A percentile compares a stretch with the other conserved stretches of the same genome.
Evolutionary conservation across 2,329 filamentous ascomycete species (phyloP).

Genomic region (Knoxdaviesia proteae): DNA sequence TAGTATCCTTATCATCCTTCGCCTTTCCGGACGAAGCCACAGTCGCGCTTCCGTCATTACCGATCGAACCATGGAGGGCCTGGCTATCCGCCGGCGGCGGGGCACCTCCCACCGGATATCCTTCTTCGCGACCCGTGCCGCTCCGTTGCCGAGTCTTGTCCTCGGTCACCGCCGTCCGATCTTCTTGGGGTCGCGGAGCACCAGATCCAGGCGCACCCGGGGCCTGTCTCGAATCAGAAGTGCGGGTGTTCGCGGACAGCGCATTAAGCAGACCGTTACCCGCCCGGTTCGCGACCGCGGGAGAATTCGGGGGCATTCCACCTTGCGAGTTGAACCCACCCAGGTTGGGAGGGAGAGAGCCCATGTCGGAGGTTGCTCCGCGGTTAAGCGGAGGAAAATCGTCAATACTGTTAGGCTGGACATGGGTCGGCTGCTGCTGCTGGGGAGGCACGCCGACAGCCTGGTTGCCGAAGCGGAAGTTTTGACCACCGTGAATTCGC

Average conservation of each 20-base stretch:
- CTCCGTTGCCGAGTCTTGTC: slow-evolving; percentile 26
- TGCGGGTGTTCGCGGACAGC: slow-evolving; percentile 35
- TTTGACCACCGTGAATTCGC: not conserved
- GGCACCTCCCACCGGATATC: slow-evolving; percentile 10
- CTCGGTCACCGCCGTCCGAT: slow-evolving; percentile 16
- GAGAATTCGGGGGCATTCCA: slow-evolving; percentile 8
- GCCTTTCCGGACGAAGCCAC: slow-evolving; percentile 11
- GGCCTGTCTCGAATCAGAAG: slow-evolving; percentile 16
- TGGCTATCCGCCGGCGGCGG: slow-evolving; percentile 14
- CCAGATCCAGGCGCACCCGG: not conserved
- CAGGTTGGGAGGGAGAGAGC: slow-evolving; percentile 5
- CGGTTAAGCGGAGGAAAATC: slow-evolving; percentile 43
- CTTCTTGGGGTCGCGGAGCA: slow-evolving; percentile 7
- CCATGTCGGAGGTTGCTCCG: slow-evolving; percentile 34
- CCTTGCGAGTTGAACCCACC: slow-evolving; percentile 6
- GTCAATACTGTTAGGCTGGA: slow-evolving; percentile 27
- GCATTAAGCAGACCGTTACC: slow-evolving; percentile 44
- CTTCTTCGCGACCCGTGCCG: slow-evolving; percentile 22
- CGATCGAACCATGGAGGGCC: slow-evolving; percentile 24
- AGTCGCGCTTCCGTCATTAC: slow-evolving; percentile 11
- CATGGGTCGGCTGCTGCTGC: slow-evolving; percentile 16
- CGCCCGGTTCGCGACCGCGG: slow-evolving; percentile 17
- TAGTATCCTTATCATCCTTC: slow-evolving; percentile 14
- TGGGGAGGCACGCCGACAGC: slow-evolving; percentile 8
- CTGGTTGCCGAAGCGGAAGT: slow-evolving; percentile 33